These are phyloP conservation scores for Chenopodium album DNA, from an alignment of 148 eudicot genomes.

Conservation along the genomic window DNA sequence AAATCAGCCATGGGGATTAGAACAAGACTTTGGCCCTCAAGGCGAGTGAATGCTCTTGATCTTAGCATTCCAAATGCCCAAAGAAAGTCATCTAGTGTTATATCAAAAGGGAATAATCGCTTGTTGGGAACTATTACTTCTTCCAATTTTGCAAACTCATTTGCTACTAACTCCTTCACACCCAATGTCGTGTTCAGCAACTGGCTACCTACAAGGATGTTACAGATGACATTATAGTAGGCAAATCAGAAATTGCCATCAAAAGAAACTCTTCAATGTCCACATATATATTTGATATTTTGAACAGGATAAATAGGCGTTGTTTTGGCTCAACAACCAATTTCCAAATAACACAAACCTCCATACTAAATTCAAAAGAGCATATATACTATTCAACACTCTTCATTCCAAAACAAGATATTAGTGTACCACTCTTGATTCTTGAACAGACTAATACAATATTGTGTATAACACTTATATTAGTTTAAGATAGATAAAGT, in stretches of 20 bases:
- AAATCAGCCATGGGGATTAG: constrained; percentile 84
- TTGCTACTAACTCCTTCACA: constrained; percentile 77
- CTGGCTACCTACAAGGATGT: constrained; percentile 68
- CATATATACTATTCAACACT: not conserved
- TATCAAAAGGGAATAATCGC: constrained; percentile 69
- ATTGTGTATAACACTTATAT: not conserved
- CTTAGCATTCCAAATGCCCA: constrained; percentile 98
- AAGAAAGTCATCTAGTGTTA: constrained; percentile 75
- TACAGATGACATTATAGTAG: not conserved
- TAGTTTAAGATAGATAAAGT: not conserved
- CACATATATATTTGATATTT: not conserved
- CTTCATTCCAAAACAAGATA: not conserved
- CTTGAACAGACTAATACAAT: not conserved
- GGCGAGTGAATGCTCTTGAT: constrained; percentile 91
- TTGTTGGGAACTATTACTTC: constrained; percentile 64
- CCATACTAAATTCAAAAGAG: not conserved
- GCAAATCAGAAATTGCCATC: not conserved
- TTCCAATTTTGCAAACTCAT: constrained; percentile 70
- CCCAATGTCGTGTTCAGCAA: constrained; percentile 82
- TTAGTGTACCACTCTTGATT: not conserved
- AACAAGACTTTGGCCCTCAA: constrained; percentile 83
- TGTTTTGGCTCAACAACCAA: not conserved
- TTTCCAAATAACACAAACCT: not conserved
- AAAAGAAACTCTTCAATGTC: not conserved
- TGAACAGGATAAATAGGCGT: not conserved